Evolutionary conservation across 306 rosid genomes (phyloP), one percentile per base, ranked within the genome.

Genomic region (Castanea crenata): DNA sequence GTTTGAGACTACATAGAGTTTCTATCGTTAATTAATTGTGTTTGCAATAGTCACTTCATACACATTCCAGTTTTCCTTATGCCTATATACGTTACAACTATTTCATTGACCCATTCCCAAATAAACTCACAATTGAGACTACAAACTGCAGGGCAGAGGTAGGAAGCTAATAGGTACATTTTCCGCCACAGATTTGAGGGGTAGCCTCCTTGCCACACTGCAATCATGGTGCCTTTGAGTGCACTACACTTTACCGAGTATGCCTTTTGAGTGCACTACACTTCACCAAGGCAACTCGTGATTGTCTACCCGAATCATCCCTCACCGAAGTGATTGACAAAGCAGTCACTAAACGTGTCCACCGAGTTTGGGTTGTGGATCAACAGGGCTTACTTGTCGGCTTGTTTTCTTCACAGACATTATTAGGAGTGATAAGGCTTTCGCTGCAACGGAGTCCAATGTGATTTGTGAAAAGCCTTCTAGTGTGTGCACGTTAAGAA

Each of bases 341-440:
- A 89, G 92, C 86, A 2, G 86, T 95, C 13, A 63, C 84, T 0
- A 86, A 81, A 44, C 94, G 89, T 32, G 99, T 95, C 35, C 99
- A 95, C 73, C 78, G 98, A 25, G 57, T 93, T 44, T 93, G 99
- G 99, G 96, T 89, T 32, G 96, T 90, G 72, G 96, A 93, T 75
- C 80, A 74, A 10, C 84, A 89, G 16, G 93, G 94, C 71, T 86
- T 90, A 79, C 99, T 95, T 13, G 15, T 73, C 4, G 98, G 5
- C 81, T 95, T 21, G 86, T 93, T 78, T 89, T 96, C 2, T 90
- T 91, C 71, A 86, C 97, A 0, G 98, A 95, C 78, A 76, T 95
- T 3, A 80, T 91, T 38, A 85, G 98, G 98, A 82, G 97, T 84
- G 13, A 7, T 88, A 32, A 85, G 97, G 87, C 85, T 58, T 6